Base-by-base conservation (phyloP, 2,329 filamentous ascomycete species). In the Drechslera avenae region DNA sequence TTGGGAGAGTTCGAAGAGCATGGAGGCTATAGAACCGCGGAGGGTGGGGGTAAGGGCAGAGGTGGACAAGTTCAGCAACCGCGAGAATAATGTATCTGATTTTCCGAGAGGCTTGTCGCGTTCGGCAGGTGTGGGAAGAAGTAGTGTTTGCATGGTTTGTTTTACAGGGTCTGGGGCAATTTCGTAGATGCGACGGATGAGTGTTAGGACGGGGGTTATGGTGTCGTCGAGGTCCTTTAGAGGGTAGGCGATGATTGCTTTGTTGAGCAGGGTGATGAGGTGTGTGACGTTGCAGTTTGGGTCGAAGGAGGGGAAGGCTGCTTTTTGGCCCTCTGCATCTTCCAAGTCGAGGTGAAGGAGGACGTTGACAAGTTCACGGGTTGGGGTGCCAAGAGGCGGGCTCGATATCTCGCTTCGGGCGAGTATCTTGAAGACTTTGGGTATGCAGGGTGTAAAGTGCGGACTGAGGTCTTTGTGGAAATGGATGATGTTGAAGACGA, bases 1-100 rank as follows among this genome's bases (percentile, higher is more conserved):
- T 57, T 87, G 88, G 0, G 91, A 96, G 21, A 97, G 80, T 58
- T 95, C 89, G 69, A 95, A 99, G 54, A 97, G 83, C 18, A 99
- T 79, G 23, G 87, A 81, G 0, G 89, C 89, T 44, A 96, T 87
- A 14, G 84, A 83, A 39, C 89, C 85, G 14, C 91, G 85, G 3
- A 96, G 77, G 32, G 86, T 85, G 0, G 90, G 85, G 0, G 89
- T 83, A 35, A 85, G 74, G 0, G 91, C 83, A 12, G 89, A 90
- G 4, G 86, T 90, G 2, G 89, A 91, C 33, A 94, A 84, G 46
- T 86, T 84, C 42, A 99, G 81, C 1, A 99, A 78, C 52, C 86
- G 85, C 2, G 91, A 87, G 1, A 93, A 82, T 0, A 97, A 77
- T 0, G 87, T 89, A 21, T 86, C 79, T 7, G 87, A 87, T 54